Conservation (phyloP, 2,329 filamentous ascomycete species). For the Grosmannia penicillata region DNA sequence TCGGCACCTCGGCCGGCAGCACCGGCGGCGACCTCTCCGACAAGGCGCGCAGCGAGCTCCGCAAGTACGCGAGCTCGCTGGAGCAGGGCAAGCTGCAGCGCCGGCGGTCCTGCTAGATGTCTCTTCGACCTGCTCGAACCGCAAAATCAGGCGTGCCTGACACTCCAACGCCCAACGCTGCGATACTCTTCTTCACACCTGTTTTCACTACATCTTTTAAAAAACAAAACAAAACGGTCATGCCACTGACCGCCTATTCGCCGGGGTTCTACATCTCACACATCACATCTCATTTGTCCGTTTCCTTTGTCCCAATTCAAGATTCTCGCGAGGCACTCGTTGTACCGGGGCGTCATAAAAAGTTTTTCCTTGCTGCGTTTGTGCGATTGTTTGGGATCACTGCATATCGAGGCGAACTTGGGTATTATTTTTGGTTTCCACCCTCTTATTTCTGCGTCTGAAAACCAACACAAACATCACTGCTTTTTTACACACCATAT, state of each 20-base stretch:
- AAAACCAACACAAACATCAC: background rate
- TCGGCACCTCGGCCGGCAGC: conserved; percentile 26
- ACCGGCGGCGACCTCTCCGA: conserved; percentile 50
- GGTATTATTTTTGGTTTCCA: background rate
- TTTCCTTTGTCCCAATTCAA: conserved; percentile 1
- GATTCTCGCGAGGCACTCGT: background rate
- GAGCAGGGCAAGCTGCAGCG: conserved; percentile 58
- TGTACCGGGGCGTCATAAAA: conserved; percentile 4
- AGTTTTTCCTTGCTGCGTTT: conserved; percentile 2
- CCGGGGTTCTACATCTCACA: background rate
- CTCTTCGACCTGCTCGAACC: too few species aligned
- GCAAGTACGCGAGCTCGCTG: conserved; percentile 77
- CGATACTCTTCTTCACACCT: background rate
- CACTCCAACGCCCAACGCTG: background rate
- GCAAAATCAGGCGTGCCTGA: too few species aligned
- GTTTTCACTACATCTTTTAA: background rate
- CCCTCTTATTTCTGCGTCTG: background rate
- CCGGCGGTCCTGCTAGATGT: conserved; percentile 34
- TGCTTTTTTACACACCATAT: background rate
- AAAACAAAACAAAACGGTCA: background rate
- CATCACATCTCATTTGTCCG: too few species aligned
- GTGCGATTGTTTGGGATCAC: background rate
- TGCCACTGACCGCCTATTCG: too few species aligned
- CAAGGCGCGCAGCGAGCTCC: conserved; percentile 64
- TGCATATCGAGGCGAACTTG: background rate